Percentiles rank a stretch among this genome's conserved stretches.
phyloP scores from a whole-genome alignment of 345 rosid species.

The Garcia nutans region DNA sequence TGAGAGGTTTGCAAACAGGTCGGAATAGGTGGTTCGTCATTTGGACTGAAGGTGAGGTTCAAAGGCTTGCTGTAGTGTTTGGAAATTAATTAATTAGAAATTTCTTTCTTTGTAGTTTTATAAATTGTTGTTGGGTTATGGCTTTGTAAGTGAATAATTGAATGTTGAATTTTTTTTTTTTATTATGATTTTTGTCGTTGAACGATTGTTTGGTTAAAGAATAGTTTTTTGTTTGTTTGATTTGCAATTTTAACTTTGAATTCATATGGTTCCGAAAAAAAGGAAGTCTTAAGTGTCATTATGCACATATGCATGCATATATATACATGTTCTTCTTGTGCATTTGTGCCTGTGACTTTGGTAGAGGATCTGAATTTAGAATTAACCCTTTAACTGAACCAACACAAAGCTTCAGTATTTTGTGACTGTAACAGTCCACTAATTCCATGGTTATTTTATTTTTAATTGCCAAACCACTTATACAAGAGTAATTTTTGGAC shows the following conservation, averaged over 20 bases:
- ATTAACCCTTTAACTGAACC: too few species aligned
- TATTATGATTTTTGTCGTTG: too few species aligned
- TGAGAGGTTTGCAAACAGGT: slow-evolving; percentile 36
- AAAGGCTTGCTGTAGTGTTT: neutral
- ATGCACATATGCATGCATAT: neutral
- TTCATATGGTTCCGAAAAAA: neutral
- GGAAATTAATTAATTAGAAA: too few species aligned
- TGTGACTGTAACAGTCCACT: too few species aligned
- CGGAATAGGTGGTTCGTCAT: slow-evolving; percentile 12
- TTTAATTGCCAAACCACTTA: neutral
- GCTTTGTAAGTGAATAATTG: neutral
- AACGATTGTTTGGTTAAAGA: too few species aligned
- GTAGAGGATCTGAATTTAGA: neutral
- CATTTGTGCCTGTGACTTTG: neutral
- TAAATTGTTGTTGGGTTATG: neutral
- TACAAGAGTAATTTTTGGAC: neutral
- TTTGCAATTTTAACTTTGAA: neutral
- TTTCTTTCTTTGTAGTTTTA: neutral
- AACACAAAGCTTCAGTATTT: neutral
- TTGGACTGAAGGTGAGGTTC: slow-evolving; percentile 9
- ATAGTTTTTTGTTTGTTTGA: too few species aligned
- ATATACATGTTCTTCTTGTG: neutral
- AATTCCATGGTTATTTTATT: neutral
- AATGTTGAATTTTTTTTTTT: too few species aligned
- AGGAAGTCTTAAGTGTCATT: neutral